Evolutionary conservation across 495 filamentous ascomycete species (phyloP), one percentile per base, ranked within the genome.

Genomic region (Melanomma pulvis-pyrius): DNA sequence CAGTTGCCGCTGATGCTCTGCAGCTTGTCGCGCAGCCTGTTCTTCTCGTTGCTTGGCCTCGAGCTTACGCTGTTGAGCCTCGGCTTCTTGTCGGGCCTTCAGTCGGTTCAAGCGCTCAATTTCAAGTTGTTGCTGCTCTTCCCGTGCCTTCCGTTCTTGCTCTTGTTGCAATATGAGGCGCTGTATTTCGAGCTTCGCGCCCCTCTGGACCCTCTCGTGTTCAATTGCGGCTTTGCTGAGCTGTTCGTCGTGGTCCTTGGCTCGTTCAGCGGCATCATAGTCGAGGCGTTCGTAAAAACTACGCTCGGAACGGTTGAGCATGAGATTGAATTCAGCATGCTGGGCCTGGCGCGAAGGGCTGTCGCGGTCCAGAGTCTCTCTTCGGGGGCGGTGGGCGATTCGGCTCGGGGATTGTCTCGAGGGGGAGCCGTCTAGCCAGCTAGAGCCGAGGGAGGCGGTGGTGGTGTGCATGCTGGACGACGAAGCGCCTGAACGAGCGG

Each of bases 191-290:
- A 8, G 52, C 75, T 61, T 79, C 74, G 90, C 90, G 26, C 83
- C 81, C 60, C 85, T 80, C 17, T 87, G 80, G 17, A 92, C 79
- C 15, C 82, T 81, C 1, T 88, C 83, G 69, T 92, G 89, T 62
- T 84, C 81, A 22, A 77, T 81, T 15, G 82, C 83, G 0, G 86
- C 89, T 46, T 82, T 78, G 44, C 86, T 85, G 17, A 93, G 82
- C 1, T 88, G 84, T 50, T 81, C 80, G 59, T 81, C 81, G 62
- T 91, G 87, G 6, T 78, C 29, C 46, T 61, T 59, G 5, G 39
- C 48, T 24, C 30, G 52, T 30, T 65, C 49, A 17, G 66, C 59
- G 13, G 60, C 25, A 17, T 39, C 63, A 29, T 50, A 13, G 24
- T 73, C 64, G 11, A 68, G 49, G 15, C 49, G 59, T 22, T 57